Conservation (phyloP, 1,139 yeast species). For the Suhomyces taliae region DNA sequence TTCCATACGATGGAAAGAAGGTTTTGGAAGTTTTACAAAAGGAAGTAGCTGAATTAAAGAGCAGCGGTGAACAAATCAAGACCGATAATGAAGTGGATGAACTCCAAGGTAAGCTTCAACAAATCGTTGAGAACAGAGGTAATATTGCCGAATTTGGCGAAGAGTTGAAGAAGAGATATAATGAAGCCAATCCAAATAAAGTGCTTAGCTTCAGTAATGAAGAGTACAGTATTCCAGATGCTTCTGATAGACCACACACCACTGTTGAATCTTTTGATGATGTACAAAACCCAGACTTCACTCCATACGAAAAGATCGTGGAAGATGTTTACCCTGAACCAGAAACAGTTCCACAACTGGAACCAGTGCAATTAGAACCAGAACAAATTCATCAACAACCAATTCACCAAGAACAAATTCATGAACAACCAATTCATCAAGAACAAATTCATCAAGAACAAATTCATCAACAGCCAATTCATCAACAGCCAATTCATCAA, state of each 20-base stretch:
- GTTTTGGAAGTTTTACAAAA: conserved; percentile 19
- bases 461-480: neutral
- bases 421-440: neutral
- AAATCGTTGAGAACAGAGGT: conserved; percentile 16
- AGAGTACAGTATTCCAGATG: conserved; percentile 10
- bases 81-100: neutral
- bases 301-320: conserved; percentile 17
- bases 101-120: conserved; percentile 18
- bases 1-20: conserved; percentile 18
- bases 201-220: conserved; percentile 15
- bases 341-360: neutral
- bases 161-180: conserved; percentile 17
- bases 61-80: neutral
- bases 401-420: neutral
- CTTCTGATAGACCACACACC: conserved; percentile 8
- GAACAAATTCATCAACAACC: neutral
- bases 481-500: neutral
- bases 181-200: conserved; percentile 16
- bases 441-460: neutral
- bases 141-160: conserved; percentile 17
- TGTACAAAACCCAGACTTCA: conserved; percentile 25
- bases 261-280: conserved; percentile 25
- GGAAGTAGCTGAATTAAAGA: conserved; percentile 18
- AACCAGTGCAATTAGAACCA: neutral
- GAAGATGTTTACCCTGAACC: neutral